A percentile compares a stretch with the other conserved stretches of the same genome.
Evolutionary conservation across 495 filamentous ascomycete genomes (phyloP).

Genomic region (Penicillium cinerascens): DNA sequence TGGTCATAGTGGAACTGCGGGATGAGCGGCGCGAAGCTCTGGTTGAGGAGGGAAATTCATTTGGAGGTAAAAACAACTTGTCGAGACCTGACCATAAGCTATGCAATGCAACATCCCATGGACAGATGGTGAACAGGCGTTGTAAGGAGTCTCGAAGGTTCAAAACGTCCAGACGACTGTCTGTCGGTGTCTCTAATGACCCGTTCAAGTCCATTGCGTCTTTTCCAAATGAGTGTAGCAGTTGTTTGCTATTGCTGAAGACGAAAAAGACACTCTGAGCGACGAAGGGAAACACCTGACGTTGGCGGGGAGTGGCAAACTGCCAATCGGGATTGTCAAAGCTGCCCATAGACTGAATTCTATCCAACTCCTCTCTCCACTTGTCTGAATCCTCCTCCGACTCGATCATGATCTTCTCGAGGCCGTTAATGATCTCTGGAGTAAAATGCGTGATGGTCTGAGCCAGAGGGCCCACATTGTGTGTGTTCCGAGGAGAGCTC

Average conservation of each 20-base stretch:
- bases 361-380: conserved; percentile 40
- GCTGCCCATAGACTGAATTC: conserved; percentile 36
- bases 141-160: conserved; percentile 33
- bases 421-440: conserved; percentile 37
- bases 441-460: conserved; percentile 45
- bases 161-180: conserved; percentile 27
- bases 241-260: conserved; percentile 60
- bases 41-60: conserved; percentile 42
- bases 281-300: conserved; percentile 52
- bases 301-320: conserved; percentile 38
- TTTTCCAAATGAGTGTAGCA: conserved; percentile 62
- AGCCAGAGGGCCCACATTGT: conserved; percentile 18
- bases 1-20: conserved; percentile 28
- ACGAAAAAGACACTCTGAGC: conserved; percentile 74
- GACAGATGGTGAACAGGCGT: conserved; percentile 38
- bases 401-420: conserved; percentile 33
- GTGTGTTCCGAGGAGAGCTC: conserved; percentile 4
- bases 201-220: conserved; percentile 21
- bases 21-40: conserved; percentile 37
- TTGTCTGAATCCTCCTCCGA: conserved; percentile 36
- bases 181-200: conserved; percentile 1
- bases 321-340: conserved; percentile 41
- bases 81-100: conserved; percentile 74
- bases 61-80: conserved; percentile 63
- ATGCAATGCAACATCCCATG: conserved; percentile 59